phyloP scores from a whole-genome alignment of 805 yeast species.

The Candida nanaspora region DNA sequence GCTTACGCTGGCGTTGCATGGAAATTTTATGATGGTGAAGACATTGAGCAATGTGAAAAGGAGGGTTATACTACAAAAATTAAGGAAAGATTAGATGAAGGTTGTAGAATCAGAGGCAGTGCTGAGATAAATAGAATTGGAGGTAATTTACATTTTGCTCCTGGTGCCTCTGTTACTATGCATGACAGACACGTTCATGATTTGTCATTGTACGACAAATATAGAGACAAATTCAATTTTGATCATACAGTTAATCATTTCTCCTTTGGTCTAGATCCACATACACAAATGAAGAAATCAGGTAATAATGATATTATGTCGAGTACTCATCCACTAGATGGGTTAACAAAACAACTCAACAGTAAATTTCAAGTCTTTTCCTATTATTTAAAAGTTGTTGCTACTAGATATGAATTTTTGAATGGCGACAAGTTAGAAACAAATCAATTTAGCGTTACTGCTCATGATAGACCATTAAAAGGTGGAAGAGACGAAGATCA shows the following conservation, averaged over 20 bases:
- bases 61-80: slow-evolving; percentile 76
- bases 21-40: slow-evolving; percentile 86
- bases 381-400: slow-evolving; percentile 84
- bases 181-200: slow-evolving; percentile 76
- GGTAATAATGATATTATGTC: slow-evolving; percentile 19
- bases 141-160: slow-evolving; percentile 93
- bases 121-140: slow-evolving; percentile 77
- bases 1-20: slow-evolving; percentile 77
- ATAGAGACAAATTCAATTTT: slow-evolving; percentile 56
- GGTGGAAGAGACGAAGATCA: slow-evolving; percentile 94
- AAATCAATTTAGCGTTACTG: slow-evolving; percentile 84
- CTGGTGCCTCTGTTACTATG: slow-evolving; percentile 69
- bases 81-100: slow-evolving; percentile 60
- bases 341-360: slow-evolving; percentile 30
- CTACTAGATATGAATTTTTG: slow-evolving; percentile 75
- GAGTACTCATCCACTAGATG: slow-evolving; percentile 66
- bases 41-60: slow-evolving; percentile 82
- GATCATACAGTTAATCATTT: slow-evolving; percentile 74
- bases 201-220: slow-evolving; percentile 57
- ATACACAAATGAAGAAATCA: slow-evolving; percentile 17
- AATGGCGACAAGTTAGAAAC: slow-evolving; percentile 55
- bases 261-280: slow-evolving; percentile 66
- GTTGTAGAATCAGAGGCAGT: slow-evolving; percentile 80
- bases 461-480: slow-evolving; percentile 73
- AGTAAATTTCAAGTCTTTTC: slow-evolving; percentile 59